Evolutionary conservation across 441 rosid species (phyloP).

Genomic region (Omphalea diandra): DNA sequence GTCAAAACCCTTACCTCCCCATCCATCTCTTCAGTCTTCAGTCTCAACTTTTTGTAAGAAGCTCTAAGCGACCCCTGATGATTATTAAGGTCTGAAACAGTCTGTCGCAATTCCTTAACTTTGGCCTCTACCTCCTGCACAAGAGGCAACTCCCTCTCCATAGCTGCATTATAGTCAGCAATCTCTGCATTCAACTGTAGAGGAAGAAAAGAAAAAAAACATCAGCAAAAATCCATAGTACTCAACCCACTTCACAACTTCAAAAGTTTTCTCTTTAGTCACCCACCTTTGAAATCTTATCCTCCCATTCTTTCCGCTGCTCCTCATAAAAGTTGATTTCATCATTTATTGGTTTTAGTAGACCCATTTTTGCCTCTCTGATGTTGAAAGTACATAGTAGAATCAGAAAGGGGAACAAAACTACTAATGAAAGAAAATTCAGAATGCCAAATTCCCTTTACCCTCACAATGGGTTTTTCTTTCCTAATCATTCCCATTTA

Average conservation of each 20-base stretch:
- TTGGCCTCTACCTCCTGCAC: constrained; percentile 60
- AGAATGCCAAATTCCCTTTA: no score
- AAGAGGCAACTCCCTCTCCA: constrained; percentile 64
- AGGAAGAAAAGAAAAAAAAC: no score
- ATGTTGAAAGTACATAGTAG: constrained; percentile 13
- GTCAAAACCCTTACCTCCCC: constrained; percentile 44
- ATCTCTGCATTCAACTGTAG: constrained; percentile 77
- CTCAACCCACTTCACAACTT: background rate
- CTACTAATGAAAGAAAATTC: background rate
- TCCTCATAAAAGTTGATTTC: constrained; percentile 64
- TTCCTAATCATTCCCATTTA: no score
- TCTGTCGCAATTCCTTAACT: constrained; percentile 62
- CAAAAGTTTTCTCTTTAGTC: constrained; percentile 16
- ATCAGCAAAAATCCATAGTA: constrained; percentile 16
- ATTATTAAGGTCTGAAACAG: constrained; percentile 61
- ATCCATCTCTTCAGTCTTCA: constrained; percentile 57
- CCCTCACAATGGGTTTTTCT: no score
- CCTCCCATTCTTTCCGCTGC: constrained; percentile 61
- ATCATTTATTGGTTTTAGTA: constrained; percentile 45
- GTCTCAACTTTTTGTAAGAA: constrained; percentile 55
- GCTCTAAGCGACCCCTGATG: constrained; percentile 66
- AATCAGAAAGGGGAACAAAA: background rate
- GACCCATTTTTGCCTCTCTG: constrained; percentile 71
- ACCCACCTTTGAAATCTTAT: constrained; percentile 69
- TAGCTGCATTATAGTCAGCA: constrained; percentile 54